Evolutionary conservation across 805 yeast genomes (phyloP), one percentile per base, ranked within the genome.

Genomic region (Candida taoyuanica): DNA sequence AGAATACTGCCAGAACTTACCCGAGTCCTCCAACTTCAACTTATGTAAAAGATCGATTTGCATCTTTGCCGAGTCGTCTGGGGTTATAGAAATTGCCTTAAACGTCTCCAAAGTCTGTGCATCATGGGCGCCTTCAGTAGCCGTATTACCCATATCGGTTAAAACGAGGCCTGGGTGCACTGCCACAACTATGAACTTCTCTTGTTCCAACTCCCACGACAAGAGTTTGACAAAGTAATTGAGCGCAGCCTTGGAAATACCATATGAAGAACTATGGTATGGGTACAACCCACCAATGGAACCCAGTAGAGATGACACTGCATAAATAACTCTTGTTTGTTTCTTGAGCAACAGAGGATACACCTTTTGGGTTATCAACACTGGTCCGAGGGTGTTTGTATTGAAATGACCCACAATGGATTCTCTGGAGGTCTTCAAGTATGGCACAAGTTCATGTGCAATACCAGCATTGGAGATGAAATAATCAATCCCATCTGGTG

Each of bases 81-180:
- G 55, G 5, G 60, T 50, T 24, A 56, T 44, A 13, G 29, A 12
- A 5, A 4, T n/a, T n/a, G 15, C 25, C 5, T 23, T 5, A 18
- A 18, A 8, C 26, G 25, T 27, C 34, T 25, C 29, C 21, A 38
- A 31, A 34, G 17, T 14, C 15, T 25, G 15, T n/a, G 8, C 15
- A 14, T 25, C 31, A 7, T 34, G 12, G 14, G 25, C n/a, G 2
- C 17, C 29, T 23, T 39, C 38, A 6, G 55, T 6, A 7, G 31
- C 31, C 7, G 6, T 19, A 5, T 8, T 15, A 5, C 23, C 59
- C 61, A 61, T 55, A 37, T 67, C 70, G 26, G 65, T 59, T 8
- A 37, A 12, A 11, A 68, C 70, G 8, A 56, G 16, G 23, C 73
- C 71, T 0, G 74, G 74, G 38, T 64, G 65, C 9, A 65, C 12